phyloP scores from a whole-genome alignment of 78 protist species.

The Dictyostelium firmibasis region DNA sequence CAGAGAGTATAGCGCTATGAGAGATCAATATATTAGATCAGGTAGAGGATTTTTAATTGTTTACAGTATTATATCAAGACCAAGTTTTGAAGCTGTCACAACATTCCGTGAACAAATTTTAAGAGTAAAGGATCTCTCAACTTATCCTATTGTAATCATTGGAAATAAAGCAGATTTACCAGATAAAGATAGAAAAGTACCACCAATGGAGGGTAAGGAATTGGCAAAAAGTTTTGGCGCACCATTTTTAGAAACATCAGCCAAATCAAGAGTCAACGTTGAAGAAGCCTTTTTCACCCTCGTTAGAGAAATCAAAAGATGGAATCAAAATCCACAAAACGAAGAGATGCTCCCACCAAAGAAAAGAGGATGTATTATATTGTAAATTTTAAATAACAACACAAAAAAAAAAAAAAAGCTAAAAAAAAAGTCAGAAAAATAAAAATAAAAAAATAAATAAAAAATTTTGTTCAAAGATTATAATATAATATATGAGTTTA shows the following conservation, averaged over 20 bases:
- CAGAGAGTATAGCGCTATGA: conserved; percentile 87
- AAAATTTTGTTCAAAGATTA: neutral
- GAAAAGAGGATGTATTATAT: conserved; percentile 58
- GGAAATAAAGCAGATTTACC: conserved; percentile 95
- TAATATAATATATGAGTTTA: neutral
- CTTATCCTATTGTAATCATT: conserved; percentile 79
- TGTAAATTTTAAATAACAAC: conserved; percentile 26
- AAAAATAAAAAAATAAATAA: neutral
- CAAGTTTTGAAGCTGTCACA: conserved; percentile 67
- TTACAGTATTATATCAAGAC: conserved; percentile 72
- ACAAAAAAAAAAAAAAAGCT: neutral
- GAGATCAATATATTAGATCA: conserved; percentile 83
- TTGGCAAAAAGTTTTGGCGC: conserved; percentile 79
- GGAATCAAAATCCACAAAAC: conserved; percentile 75
- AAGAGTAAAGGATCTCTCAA: conserved; percentile 61
- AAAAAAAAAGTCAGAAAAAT: neutral
- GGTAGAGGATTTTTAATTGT: conserved; percentile 83
- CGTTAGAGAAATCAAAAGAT: conserved; percentile 84
- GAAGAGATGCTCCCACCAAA: conserved; percentile 46
- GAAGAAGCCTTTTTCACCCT: conserved; percentile 89
- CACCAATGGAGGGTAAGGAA: conserved; percentile 87
- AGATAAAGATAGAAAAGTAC: conserved; percentile 80
- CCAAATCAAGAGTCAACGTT: conserved; percentile 89
- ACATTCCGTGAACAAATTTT: conserved; percentile 70
- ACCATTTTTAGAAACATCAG: conserved; percentile 91